Conservation (phyloP, 768 basidiomycete species). For the Solioccasus polychromus region DNA sequence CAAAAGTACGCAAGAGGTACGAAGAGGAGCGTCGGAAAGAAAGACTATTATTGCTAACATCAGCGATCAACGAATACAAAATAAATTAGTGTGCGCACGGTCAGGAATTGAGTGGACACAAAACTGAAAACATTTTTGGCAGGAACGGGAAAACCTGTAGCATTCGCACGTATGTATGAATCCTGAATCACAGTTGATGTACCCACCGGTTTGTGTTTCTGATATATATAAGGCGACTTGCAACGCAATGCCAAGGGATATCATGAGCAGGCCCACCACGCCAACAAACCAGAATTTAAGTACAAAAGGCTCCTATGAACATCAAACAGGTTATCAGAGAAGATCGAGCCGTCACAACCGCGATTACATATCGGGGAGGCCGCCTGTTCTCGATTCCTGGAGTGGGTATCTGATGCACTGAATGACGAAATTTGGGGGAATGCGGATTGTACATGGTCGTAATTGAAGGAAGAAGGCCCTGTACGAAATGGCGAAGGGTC, state of each 20-base stretch:
- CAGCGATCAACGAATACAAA: not conserved
- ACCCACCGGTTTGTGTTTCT: slow-evolving; percentile 15
- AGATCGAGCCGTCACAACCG: not conserved
- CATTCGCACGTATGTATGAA: not conserved
- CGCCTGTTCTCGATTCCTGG: slow-evolving; percentile 32
- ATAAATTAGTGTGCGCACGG: slow-evolving; percentile 32
- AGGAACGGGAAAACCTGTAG: slow-evolving; percentile 53
- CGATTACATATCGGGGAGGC: slow-evolving; percentile 44
- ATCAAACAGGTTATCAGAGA: not conserved
- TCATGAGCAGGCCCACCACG: slow-evolving; percentile 40
- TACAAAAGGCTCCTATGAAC: slow-evolving; percentile 26
- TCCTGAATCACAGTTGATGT: not conserved
- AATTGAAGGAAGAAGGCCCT: too few species aligned
- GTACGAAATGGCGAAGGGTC: not conserved
- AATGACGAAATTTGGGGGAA: slow-evolving; percentile 41
- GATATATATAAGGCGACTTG: slow-evolving; percentile 16
- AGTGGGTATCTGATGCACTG: slow-evolving; percentile 49
- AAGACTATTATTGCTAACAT: slow-evolving; percentile 39
- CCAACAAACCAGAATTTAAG: slow-evolving; percentile 40
- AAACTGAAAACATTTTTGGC: slow-evolving; percentile 46
- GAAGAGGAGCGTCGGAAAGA: slow-evolving; percentile 53
- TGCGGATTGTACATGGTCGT: too few species aligned
- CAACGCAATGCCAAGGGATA: slow-evolving; percentile 26
- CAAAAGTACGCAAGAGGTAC: slow-evolving; percentile 50
- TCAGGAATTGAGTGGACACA: slow-evolving; percentile 44